Evolutionary conservation across 2,329 filamentous ascomycete genomes (phyloP).

Genomic region (Penicillium decumbens): DNA sequence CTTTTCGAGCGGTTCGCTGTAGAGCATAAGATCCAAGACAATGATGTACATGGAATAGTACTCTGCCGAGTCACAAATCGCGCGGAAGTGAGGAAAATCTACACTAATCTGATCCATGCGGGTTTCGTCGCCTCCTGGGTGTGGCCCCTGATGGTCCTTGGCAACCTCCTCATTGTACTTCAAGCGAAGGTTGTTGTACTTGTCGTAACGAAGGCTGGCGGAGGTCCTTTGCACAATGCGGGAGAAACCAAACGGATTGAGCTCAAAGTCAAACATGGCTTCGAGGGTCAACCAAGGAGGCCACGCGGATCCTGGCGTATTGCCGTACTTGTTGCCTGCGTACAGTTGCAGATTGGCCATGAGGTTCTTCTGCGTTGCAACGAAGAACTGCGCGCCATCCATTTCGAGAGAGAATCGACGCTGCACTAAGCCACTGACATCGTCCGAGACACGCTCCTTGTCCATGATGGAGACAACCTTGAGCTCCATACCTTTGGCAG

Average conservation of each 20-base stretch:
- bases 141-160: slow-evolving; percentile 51
- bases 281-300: slow-evolving; percentile 98
- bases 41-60: slow-evolving; percentile 99
- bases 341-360: slow-evolving; percentile 86
- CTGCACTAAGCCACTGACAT: slow-evolving; percentile 91
- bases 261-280: slow-evolving; percentile 94
- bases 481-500: slow-evolving; percentile 95
- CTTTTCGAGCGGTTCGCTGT: slow-evolving; percentile 94
- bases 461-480: slow-evolving; percentile 98
- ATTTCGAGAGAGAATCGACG: slow-evolving; percentile 89
- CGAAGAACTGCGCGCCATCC: slow-evolving; percentile 98
- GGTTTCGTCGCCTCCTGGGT: slow-evolving; percentile 55
- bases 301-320: slow-evolving; percentile 79
- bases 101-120: slow-evolving; percentile 97
- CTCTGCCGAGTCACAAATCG: slow-evolving; percentile 94
- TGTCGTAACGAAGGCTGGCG: slow-evolving; percentile 89
- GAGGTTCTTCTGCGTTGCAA: slow-evolving; percentile 89
- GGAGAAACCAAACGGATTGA: slow-evolving; percentile 95
- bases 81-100: slow-evolving; percentile 88
- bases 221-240: slow-evolving; percentile 96
- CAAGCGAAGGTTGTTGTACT: slow-evolving; percentile 92
- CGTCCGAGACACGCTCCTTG: slow-evolving; percentile 84
- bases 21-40: slow-evolving; percentile 89
- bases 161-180: slow-evolving; percentile 96
- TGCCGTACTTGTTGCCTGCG: slow-evolving; percentile 87